Base-by-base conservation (phyloP, 805 yeast genomes). In the Barnettozyma sucrosica region DNA sequence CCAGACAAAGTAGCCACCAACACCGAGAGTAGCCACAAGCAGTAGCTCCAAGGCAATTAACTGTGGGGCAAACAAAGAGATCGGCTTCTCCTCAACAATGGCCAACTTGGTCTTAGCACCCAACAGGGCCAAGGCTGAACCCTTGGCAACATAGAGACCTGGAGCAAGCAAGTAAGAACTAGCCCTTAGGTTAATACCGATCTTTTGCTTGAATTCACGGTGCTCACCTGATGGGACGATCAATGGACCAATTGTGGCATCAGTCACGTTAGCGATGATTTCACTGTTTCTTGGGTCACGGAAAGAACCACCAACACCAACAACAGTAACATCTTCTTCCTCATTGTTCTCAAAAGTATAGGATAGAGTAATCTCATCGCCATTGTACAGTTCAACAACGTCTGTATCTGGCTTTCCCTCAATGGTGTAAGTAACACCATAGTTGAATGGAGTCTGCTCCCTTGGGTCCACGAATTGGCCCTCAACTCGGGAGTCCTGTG, bases 31-130 rank as follows among this genome's bases (percentile, higher is more conserved):
- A 20, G 67, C 74, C 3, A 70, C 55, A 48, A 87, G 66, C 23
- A 85, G 55, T 14, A 79, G 44, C 61, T 81, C 84, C 54, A 85
- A 75, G 32, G 85, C 63, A 49, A 88, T 61, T 59, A 89, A 76
- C 65, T 82, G 80, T 13, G 90, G 93, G 62, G 85, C 79, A 67
- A 83, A 81, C 46, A 82, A 53, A 0, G 95, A 83, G 56, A 89
- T 69, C 48, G 82, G 75, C 33, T 75, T 76, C 57, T 89, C 96
- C 10, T 65, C 65, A 48, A 89, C 76, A 20, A 70, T 63, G 40
- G 85, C 68, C 50, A 81, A 66, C 58, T 79, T 81, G 44, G 80
- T 76, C 58, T 76, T 71, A 24, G 84, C 74, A 44, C 80, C 79
- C 36, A 85, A 69, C 53, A 71, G 68, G 66, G 78, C 74, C 55